Conservation (phyloP, 805 yeast species). For the Wickerhamomyces rabaulensis region DNA sequence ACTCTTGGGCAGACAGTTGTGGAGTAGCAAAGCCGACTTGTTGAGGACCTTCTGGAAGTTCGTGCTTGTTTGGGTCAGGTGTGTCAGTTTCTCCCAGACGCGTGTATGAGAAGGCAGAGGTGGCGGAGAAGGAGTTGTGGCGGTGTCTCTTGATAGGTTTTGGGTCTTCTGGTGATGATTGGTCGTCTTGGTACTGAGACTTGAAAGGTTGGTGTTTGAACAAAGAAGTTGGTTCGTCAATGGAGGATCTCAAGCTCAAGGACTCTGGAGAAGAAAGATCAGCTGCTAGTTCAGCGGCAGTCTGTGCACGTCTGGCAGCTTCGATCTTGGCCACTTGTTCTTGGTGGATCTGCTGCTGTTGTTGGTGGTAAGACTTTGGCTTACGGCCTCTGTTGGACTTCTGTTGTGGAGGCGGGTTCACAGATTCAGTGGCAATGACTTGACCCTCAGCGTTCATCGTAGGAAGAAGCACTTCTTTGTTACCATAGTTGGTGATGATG, state of each 20-base stretch:
- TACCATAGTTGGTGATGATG: slow-evolving; percentile 33
- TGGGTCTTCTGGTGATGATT: slow-evolving; percentile 1
- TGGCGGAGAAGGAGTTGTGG: slow-evolving; percentile 40
- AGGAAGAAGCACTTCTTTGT: slow-evolving; percentile 34
- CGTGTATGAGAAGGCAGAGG: slow-evolving; percentile 33
- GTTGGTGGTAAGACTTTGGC: not conserved
- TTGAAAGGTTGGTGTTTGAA: not conserved
- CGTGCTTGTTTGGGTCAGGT: slow-evolving; percentile 2
- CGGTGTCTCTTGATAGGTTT: slow-evolving; percentile 26
- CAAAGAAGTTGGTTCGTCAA: not conserved
- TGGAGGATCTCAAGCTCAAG: not conserved
- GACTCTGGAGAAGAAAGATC: not conserved
- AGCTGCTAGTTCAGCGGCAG: not conserved
- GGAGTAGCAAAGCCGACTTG: slow-evolving; percentile 84
- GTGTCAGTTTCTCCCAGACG: slow-evolving; percentile 7
- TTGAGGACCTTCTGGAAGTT: slow-evolving; percentile 44
- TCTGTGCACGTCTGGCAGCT: not conserved
- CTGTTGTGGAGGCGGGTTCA: not conserved
- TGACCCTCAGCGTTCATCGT: slow-evolving; percentile 17
- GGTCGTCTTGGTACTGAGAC: not conserved
- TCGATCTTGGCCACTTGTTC: not conserved
- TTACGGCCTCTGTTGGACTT: not conserved
- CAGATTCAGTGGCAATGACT: slow-evolving; percentile 2
- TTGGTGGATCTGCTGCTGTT: not conserved
- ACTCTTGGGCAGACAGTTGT: slow-evolving; percentile 50